These are phyloP conservation scores for Solanum corneliomulleri DNA, from an alignment of 257 asterid species.

Conservation along the genomic window DNA sequence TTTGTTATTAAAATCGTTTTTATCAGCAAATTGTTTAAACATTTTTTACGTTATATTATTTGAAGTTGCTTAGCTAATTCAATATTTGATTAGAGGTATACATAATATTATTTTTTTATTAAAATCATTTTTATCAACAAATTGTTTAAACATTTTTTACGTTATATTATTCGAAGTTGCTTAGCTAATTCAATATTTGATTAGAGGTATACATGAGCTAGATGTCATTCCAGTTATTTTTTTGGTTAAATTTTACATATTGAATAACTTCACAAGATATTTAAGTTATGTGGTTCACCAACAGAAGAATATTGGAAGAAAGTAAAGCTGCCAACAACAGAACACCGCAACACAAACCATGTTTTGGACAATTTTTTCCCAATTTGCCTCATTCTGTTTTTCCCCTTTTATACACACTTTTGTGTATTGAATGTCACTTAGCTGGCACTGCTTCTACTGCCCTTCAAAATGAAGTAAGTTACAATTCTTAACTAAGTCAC, in stretches of 20 bases:
- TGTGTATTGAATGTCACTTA: conserved; percentile 45
- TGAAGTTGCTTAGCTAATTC: too few relatives aligned
- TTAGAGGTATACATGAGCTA: too few relatives aligned
- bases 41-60: neutral
- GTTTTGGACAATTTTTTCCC: conserved; percentile 41
- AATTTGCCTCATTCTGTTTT: conserved; percentile 38
- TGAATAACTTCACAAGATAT: conserved; percentile 74
- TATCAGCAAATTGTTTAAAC: too few relatives aligned
- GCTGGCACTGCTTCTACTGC: conserved; percentile 54
- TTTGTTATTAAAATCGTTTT: too few relatives aligned
- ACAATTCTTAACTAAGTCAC: too few relatives aligned
- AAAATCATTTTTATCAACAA: too few relatives aligned
- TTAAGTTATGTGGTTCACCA: conserved; percentile 79
- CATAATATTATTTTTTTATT: too few relatives aligned
- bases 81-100: too few relatives aligned
- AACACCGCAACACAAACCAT: conserved; percentile 46
- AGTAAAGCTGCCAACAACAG: conserved; percentile 60
- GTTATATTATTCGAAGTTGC: too few relatives aligned
- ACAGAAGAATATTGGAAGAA: conserved; percentile 71
- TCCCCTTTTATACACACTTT: conserved; percentile 39
- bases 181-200: too few relatives aligned
- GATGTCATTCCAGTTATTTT: too few relatives aligned
- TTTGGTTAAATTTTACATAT: conserved; percentile 18
- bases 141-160: neutral
- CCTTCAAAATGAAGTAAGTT: conserved; percentile 42